These are phyloP conservation scores for Aspergillus ibericus DNA, from an alignment of 2,329 filamentous ascomycete species.

Conservation along the genomic window DNA sequence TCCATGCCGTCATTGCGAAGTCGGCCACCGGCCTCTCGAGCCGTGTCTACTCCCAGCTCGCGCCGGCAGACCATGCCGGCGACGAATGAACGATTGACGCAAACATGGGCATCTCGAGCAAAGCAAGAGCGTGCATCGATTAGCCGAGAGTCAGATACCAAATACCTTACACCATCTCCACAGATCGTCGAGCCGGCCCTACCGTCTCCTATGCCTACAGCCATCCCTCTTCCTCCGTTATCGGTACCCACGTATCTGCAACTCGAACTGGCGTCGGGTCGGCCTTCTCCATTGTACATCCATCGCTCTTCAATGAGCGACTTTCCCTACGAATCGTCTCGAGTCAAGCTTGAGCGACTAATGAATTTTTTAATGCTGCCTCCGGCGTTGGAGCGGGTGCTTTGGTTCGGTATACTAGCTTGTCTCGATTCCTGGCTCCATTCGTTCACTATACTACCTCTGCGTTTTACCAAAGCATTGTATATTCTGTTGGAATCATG, in stretches of 20 bases:
- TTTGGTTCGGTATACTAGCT: conserved; percentile 84
- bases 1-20: conserved; percentile 27
- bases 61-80: conserved; percentile 32
- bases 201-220: conserved; percentile 51
- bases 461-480: conserved; percentile 80
- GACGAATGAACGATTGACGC: conserved; percentile 32
- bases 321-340: conserved; percentile 86
- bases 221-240: conserved; percentile 61
- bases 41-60: conserved; percentile 39
- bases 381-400: conserved; percentile 75
- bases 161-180: conserved; percentile 27
- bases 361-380: conserved; percentile 85
- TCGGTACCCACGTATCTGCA: conserved; percentile 67
- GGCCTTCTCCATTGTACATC: conserved; percentile 64
- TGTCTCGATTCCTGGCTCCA: conserved; percentile 96
- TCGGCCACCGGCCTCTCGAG: conserved; percentile 33
- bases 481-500: conserved; percentile 77
- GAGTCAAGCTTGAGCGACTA: conserved; percentile 86
- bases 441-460: conserved; percentile 89
- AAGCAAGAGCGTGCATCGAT: conserved; percentile 35
- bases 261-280: conserved; percentile 61
- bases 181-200: conserved; percentile 33
- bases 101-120: conserved; percentile 35
- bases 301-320: conserved; percentile 58
- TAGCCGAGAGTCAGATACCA: conserved; percentile 35